These are phyloP conservation scores for Fagopyrum esculentum DNA, from an alignment of 148 eudicot genomes.

Conservation along the genomic window DNA sequence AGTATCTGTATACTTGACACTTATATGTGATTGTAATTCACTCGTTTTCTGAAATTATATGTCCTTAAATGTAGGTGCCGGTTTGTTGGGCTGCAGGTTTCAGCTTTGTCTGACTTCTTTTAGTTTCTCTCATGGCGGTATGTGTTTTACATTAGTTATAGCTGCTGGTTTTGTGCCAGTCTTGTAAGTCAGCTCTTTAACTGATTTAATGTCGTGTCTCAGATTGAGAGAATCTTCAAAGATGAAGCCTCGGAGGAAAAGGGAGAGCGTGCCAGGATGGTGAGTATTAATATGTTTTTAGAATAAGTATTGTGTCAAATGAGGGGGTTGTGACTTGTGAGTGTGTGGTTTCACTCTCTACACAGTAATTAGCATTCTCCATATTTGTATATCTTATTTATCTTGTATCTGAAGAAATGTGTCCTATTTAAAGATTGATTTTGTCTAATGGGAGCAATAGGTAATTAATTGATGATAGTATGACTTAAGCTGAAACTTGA, in stretches of 20 bases:
- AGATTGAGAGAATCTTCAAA: constrained; percentile 66
- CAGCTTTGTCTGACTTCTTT: not conserved
- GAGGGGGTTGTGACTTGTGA: not conserved
- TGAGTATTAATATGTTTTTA: constrained; percentile 20
- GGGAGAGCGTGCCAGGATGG: constrained; percentile 99
- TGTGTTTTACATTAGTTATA: not conserved
- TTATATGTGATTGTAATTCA: not conserved
- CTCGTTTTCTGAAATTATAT: not conserved
- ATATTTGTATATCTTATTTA: not conserved
- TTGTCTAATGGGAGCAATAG: not conserved
- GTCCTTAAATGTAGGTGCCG: not conserved
- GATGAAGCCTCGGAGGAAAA: constrained; percentile 97
- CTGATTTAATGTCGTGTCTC: constrained; percentile 1
- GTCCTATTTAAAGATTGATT: not conserved
- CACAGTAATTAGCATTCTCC: not conserved
- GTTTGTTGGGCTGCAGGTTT: not conserved
- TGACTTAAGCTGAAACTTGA: not conserved
- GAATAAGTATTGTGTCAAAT: not conserved
- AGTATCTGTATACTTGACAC: not conserved
- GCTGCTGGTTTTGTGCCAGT: not conserved
- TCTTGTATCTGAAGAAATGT: not conserved
- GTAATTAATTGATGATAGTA: not conserved
- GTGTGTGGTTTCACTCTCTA: not conserved
- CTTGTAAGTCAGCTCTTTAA: not conserved
- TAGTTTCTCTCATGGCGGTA: not conserved